Evolutionary conservation across 441 rosid species (phyloP).

Genomic region (Rhodomyrtus psidioides): DNA sequence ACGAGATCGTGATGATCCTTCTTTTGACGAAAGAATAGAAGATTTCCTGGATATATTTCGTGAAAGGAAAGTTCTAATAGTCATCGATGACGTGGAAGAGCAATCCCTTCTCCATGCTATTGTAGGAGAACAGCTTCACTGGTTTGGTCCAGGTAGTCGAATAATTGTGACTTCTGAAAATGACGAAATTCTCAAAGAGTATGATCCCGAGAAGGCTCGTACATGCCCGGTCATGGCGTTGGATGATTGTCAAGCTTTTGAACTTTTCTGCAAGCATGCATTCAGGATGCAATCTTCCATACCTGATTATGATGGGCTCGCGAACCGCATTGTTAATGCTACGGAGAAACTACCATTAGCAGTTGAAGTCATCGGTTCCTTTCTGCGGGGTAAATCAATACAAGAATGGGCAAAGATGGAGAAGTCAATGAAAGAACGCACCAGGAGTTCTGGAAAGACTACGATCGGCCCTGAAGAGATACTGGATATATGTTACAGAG

Average conservation of each 20-base stretch:
- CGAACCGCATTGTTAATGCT: not conserved
- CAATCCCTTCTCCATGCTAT: not conserved
- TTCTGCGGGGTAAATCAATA: not conserved
- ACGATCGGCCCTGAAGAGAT: not conserved
- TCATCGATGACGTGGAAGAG: not conserved
- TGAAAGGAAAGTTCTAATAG: not conserved
- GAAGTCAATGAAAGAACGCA: accelerated
- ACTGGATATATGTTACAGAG: not conserved
- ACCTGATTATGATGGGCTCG: not conserved
- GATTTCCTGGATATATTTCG: not conserved
- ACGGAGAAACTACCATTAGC: not conserved
- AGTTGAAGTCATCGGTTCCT: not conserved
- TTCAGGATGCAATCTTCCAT: not conserved
- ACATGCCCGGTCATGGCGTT: accelerated
- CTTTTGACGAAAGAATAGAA: not conserved
- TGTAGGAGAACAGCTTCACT: not conserved
- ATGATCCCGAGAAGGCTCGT: accelerated
- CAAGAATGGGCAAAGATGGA: not conserved
- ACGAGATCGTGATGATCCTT: not conserved
- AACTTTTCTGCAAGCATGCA: not conserved
- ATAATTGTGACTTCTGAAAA: not conserved
- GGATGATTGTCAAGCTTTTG: not conserved
- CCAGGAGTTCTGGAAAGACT: not conserved
- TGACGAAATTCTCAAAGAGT: not conserved
- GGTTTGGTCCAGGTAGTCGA: not conserved